A percentile compares a stretch with the other conserved stretches of the same genome.
These are phyloP conservation scores for Akanthomyces lecanii DNA, from an alignment of 2,329 filamentous ascomycete species.

Conservation along the genomic window DNA sequence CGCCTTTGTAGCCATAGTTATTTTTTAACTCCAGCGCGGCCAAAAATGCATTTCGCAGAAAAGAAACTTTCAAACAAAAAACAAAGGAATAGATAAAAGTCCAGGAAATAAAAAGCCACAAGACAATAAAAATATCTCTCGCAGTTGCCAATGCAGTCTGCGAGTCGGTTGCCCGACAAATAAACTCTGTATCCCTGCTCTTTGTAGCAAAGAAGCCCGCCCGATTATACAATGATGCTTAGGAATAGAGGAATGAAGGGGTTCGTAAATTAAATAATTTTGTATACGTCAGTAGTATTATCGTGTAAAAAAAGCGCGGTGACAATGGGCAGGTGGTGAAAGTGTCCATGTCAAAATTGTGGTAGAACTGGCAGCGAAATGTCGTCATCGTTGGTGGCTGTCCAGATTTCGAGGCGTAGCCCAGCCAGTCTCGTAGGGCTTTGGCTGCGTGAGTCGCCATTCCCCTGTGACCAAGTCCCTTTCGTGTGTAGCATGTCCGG, in stretches of 20 bases:
- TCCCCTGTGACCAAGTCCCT: slow-evolving; percentile 34
- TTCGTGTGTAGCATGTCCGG: slow-evolving; percentile 30
- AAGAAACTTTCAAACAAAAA: background rate
- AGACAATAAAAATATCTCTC: background rate
- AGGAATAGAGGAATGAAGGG: background rate
- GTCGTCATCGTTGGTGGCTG: background rate
- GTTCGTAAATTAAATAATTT: slow-evolving; percentile 12
- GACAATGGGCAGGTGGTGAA: background rate
- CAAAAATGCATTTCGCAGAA: slow-evolving; percentile 4
- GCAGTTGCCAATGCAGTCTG: background rate
- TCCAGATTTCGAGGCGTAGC: slow-evolving; percentile 25
- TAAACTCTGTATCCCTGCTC: slow-evolving; percentile 7
- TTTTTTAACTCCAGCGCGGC: slow-evolving; percentile 15
- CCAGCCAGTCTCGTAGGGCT: slow-evolving; percentile 34
- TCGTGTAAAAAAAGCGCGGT: background rate
- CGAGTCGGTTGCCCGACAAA: slow-evolving; percentile 13
- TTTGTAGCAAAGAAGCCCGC: background rate
- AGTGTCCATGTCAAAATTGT: background rate
- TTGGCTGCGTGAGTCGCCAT: slow-evolving; percentile 31
- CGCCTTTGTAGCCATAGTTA: slow-evolving; percentile 15
- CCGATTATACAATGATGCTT: background rate
- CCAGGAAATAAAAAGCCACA: background rate
- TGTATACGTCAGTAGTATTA: background rate
- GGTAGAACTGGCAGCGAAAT: too few species aligned
- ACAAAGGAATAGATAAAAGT: background rate